phyloP scores from a whole-genome alignment of 352 stramenopile species.

The Pythium utonaiense region DNA sequence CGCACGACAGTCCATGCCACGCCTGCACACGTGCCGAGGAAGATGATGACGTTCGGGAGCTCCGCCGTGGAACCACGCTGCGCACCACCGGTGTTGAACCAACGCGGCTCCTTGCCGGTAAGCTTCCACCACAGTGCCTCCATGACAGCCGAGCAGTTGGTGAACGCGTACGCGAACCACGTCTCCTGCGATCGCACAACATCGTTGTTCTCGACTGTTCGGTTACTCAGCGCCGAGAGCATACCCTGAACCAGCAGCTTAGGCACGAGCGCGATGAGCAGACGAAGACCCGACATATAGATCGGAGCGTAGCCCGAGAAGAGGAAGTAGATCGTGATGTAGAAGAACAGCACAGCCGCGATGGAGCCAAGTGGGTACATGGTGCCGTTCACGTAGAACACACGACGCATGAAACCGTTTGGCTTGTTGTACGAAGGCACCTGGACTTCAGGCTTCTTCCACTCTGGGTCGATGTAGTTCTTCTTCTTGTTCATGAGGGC shows the following conservation, averaged over 20 bases:
- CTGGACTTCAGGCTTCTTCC: conserved; percentile 26
- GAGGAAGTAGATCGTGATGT: conserved; percentile 85
- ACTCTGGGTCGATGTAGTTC: conserved; percentile 39
- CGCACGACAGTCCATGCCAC: conserved; percentile 69
- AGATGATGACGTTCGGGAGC: conserved; percentile 76
- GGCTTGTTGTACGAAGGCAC: conserved; percentile 47
- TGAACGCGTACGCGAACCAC: conserved; percentile 85
- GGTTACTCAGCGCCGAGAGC: conserved; percentile 76
- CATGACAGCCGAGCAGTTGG: conserved; percentile 69
- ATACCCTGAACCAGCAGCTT: conserved; percentile 77
- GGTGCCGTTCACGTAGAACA: conserved; percentile 82
- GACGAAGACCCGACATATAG: conserved; percentile 66
- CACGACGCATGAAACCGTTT: conserved; percentile 69
- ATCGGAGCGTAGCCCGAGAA: conserved; percentile 79
- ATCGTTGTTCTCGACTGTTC: conserved; percentile 81
- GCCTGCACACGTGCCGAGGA: conserved; percentile 64
- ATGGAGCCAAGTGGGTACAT: conserved; percentile 80
- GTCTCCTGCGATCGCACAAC: conserved; percentile 80
- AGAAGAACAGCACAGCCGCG: conserved; percentile 78
- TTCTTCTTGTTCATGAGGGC: conserved; percentile 46
- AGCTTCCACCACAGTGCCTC: conserved; percentile 84
- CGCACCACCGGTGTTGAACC: conserved; percentile 78
- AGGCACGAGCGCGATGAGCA: conserved; percentile 73
- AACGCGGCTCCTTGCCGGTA: conserved; percentile 72
- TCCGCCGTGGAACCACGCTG: conserved; percentile 61